These are phyloP conservation scores for Didymella segeticola DNA, from an alignment of 2,329 filamentous ascomycete genomes.

Conservation along the genomic window DNA sequence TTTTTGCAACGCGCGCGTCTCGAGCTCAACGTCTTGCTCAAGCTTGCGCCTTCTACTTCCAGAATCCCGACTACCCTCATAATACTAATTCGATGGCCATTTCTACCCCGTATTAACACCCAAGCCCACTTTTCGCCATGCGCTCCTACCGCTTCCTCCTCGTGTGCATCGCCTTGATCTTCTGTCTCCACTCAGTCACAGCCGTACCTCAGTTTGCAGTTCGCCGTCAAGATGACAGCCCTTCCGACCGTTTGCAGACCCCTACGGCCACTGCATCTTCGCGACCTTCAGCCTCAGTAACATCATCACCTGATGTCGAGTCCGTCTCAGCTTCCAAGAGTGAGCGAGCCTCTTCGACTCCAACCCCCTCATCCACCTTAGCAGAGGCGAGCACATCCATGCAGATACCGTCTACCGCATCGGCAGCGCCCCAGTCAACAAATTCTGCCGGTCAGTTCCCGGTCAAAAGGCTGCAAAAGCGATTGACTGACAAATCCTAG, in stretches of 20 bases:
- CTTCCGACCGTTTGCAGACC: conserved; percentile 22
- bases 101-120: conserved; percentile 19
- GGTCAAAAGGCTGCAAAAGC: neutral
- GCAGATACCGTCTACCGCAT: conserved; percentile 26
- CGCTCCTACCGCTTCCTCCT: conserved; percentile 35
- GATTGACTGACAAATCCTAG: conserved; percentile 12
- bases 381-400: conserved; percentile 17
- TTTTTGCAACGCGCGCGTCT: conserved; percentile 20
- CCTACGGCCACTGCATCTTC: conserved; percentile 22
- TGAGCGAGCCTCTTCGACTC: conserved; percentile 20
- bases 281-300: conserved; percentile 26
- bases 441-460: conserved; percentile 29
- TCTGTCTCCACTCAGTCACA: conserved; percentile 34
- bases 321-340: conserved; percentile 23
- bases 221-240: conserved; percentile 40
- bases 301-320: conserved; percentile 12
- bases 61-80: conserved; percentile 10
- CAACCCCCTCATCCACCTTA: conserved; percentile 19
- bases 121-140: conserved; percentile 32
- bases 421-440: conserved; percentile 26
- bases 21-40: conserved; percentile 1
- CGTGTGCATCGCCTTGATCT: conserved; percentile 33
- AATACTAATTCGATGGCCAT: conserved; percentile 39
- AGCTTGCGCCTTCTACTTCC: conserved; percentile 13
- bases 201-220: conserved; percentile 32